Evolutionary conservation across 441 rosid genomes (phyloP).

Genomic region (Pelargonium australe): DNA sequence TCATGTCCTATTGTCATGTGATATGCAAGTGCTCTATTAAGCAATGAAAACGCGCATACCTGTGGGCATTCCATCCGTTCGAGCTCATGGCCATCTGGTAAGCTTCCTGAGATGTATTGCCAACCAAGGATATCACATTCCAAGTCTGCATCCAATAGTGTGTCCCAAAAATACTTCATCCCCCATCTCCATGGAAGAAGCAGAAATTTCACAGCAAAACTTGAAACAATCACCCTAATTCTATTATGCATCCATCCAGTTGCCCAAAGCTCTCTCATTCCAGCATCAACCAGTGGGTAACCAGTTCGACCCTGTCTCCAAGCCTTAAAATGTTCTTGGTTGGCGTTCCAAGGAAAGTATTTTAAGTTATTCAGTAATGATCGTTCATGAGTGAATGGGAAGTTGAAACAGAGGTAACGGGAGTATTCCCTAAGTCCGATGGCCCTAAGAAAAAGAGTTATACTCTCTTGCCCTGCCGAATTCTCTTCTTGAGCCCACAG

Average conservation of each 20-base stretch:
- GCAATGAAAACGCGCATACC: constrained; percentile 25
- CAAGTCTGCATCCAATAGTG: constrained; percentile 88
- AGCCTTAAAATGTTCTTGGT: constrained; percentile 81
- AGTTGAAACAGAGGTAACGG: constrained; percentile 83
- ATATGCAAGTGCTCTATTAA: background rate
- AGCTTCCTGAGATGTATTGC: constrained; percentile 90
- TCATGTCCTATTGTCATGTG: no score
- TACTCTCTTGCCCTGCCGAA: constrained; percentile 85
- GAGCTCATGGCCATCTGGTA: constrained; percentile 84
- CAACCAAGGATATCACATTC: constrained; percentile 98
- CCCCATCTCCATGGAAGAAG: constrained; percentile 99
- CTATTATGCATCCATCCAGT: constrained; percentile 95
- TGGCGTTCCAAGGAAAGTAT: constrained; percentile 83
- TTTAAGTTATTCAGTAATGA: constrained; percentile 92
- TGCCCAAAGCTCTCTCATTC: constrained; percentile 99
- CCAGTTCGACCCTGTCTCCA: constrained; percentile 99
- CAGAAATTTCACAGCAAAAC: constrained; percentile 92
- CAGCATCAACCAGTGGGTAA: constrained; percentile 93
- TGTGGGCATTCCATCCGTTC: constrained; percentile 93
- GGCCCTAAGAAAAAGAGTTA: constrained; percentile 80
- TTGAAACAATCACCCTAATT: constrained; percentile 87
- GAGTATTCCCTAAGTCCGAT: constrained; percentile 93
- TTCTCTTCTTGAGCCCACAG: constrained; percentile 92
- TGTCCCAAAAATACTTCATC: constrained; percentile 98
- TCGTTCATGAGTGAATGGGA: constrained; percentile 86